These are phyloP conservation scores for Kodamaea nitidulidarum DNA, from an alignment of 805 yeast species.

Conservation along the genomic window DNA sequence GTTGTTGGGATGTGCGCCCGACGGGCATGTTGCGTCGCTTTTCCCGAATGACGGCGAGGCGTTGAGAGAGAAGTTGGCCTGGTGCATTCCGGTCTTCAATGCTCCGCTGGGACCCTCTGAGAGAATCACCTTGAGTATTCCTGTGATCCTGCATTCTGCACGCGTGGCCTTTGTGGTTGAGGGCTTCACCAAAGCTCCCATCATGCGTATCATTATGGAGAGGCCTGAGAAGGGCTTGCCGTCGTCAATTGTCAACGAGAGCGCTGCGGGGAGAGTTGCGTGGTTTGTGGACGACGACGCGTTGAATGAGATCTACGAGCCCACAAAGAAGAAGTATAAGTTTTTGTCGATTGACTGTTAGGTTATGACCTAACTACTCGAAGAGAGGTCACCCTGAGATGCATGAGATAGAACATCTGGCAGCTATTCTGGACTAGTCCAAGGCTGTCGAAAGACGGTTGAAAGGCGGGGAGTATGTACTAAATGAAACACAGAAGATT, in stretches of 20 bases:
- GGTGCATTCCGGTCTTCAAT: constrained; percentile 90
- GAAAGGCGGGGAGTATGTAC: too few species aligned
- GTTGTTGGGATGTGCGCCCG: constrained; percentile 95
- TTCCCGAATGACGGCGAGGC: constrained; percentile 87
- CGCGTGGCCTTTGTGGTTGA: constrained; percentile 93
- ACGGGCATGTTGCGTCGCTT: constrained; percentile 95
- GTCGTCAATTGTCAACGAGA: constrained; percentile 87
- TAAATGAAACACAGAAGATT: too few species aligned
- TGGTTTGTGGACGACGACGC: constrained; percentile 98
- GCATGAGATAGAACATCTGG: too few species aligned
- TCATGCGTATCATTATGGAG: constrained; percentile 87
- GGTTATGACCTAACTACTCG: too few species aligned
- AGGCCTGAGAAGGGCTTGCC: constrained; percentile 97
- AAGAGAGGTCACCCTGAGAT: too few species aligned
- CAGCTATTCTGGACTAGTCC: too few species aligned
- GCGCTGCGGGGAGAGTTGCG: constrained; percentile 92
- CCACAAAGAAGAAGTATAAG: constrained; percentile 70
- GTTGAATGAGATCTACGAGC: constrained; percentile 66
- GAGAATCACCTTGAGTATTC: constrained; percentile 87
- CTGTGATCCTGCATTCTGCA: constrained; percentile 91
- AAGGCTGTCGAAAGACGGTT: too few species aligned
- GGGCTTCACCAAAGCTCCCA: constrained; percentile 93
- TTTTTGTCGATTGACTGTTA: constrained; percentile 35
- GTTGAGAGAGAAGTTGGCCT: constrained; percentile 83
- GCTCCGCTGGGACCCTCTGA: constrained; percentile 87